Conservation (phyloP, 1,139 yeast species). For the Yamadazyma sp. region DNA sequence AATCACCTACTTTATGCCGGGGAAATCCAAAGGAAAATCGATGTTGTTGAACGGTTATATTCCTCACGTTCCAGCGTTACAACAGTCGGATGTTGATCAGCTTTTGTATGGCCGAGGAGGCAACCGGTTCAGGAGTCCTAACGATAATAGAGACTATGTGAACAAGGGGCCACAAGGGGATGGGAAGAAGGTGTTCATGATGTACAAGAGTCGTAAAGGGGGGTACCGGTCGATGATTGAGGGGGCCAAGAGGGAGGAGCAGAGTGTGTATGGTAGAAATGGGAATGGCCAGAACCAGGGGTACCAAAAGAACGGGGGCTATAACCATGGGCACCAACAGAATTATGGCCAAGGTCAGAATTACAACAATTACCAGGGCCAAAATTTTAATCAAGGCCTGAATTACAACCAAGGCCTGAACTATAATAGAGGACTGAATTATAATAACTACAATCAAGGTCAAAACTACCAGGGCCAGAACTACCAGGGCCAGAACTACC, state of each 20-base stretch:
- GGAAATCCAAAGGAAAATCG: constrained; percentile 61
- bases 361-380: constrained; percentile 15
- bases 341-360: constrained; percentile 2
- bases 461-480: constrained; percentile 6
- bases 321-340: constrained; percentile 10
- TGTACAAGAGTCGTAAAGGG: constrained; percentile 40
- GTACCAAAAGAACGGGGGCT: constrained; percentile 7
- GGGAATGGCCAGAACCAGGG: constrained; percentile 2
- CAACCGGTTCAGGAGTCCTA: constrained; percentile 31
- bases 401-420: constrained; percentile 14
- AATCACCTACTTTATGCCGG: constrained; percentile 58
- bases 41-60: constrained; percentile 82
- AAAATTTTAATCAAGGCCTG: constrained; percentile 11
- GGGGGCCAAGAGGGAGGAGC: constrained; percentile 2
- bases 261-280: not conserved
- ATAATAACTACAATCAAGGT: constrained; percentile 6
- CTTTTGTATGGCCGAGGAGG: constrained; percentile 45
- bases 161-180: constrained; percentile 45
- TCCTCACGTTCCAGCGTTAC: constrained; percentile 59
- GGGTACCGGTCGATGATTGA: constrained; percentile 37
- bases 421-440: no score
- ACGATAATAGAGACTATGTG: constrained; percentile 38
- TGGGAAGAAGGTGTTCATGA: constrained; percentile 34
- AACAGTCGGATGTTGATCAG: constrained; percentile 68
- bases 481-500: constrained; percentile 3